phyloP scores from a whole-genome alignment of 1,284 basidiomycete genomes.

The Rhodotorula sp. region DNA sequence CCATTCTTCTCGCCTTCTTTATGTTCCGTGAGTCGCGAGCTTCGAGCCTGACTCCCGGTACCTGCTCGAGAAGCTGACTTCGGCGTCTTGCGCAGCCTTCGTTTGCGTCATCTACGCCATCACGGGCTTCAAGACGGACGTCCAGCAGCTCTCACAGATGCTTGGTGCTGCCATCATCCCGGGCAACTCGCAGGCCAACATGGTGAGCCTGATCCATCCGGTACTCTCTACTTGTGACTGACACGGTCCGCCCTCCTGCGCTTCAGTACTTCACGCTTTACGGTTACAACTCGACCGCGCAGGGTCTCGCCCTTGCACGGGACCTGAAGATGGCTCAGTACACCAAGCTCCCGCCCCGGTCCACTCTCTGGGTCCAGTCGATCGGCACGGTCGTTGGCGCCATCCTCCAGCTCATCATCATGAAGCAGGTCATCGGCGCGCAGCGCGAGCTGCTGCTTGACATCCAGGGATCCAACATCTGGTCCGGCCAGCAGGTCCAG shows the following conservation, averaged over 20 bases:
- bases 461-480: slow-evolving; percentile 54
- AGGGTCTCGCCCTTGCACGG: slow-evolving; percentile 57
- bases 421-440: slow-evolving; percentile 59
- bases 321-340: slow-evolving; percentile 71
- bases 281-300: slow-evolving; percentile 53
- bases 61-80: no score
- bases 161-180: slow-evolving; percentile 64
- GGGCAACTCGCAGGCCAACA: slow-evolving; percentile 65
- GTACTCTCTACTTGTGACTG: not conserved
- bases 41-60: no score
- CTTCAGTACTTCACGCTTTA: slow-evolving; percentile 46
- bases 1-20: slow-evolving; percentile 54
- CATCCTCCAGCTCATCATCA: slow-evolving; percentile 55
- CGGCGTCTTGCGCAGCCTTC: slow-evolving; percentile 48
- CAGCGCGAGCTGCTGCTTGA: slow-evolving; percentile 56
- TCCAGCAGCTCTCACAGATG: slow-evolving; percentile 63
- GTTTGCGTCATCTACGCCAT: slow-evolving; percentile 61
- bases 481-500: slow-evolving; percentile 61
- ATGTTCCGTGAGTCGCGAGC: slow-evolving; percentile 51
- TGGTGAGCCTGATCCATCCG: slow-evolving; percentile 44
- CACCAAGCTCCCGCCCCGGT: slow-evolving; percentile 71
- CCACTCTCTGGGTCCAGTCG: slow-evolving; percentile 68
- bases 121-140: slow-evolving; percentile 52
- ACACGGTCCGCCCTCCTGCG: not conserved
- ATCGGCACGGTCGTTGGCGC: slow-evolving; percentile 65